Evolutionary conservation across 306 rosid species (phyloP).

Genomic region (Acacia melanoxylon): DNA sequence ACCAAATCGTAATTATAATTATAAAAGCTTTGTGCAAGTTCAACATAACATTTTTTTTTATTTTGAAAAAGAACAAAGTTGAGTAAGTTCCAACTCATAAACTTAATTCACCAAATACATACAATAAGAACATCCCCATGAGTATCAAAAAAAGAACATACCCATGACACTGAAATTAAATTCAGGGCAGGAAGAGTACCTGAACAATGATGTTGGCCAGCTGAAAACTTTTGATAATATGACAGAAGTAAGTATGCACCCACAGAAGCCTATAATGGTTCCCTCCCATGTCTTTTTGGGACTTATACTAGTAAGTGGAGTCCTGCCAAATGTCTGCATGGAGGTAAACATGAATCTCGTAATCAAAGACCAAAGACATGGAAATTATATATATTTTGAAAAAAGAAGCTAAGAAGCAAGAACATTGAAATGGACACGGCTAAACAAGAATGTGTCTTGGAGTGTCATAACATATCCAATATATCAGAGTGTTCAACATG

Average conservation of each 20-base stretch:
- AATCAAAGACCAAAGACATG: background rate
- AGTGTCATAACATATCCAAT: background rate
- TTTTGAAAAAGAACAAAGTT: background rate
- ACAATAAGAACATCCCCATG: background rate
- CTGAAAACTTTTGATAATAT: slow-evolving; percentile 62
- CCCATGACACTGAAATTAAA: slow-evolving; percentile 19
- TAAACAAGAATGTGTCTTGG: background rate
- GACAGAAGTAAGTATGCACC: slow-evolving; percentile 79
- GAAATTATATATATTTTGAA: no score
- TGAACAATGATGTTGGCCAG: slow-evolving; percentile 80
- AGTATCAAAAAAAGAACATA: background rate
- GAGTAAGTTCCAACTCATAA: background rate
- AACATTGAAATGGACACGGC: background rate
- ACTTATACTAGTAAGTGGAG: slow-evolving; percentile 85
- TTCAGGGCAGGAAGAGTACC: slow-evolving; percentile 52
- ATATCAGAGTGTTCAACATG: background rate
- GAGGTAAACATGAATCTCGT: slow-evolving; percentile 31
- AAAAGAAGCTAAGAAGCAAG: background rate
- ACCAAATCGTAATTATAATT: background rate
- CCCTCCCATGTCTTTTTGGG: slow-evolving; percentile 99
- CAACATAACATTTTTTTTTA: background rate
- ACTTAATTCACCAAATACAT: background rate
- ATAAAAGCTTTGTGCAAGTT: background rate
- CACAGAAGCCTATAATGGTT: slow-evolving; percentile 85
- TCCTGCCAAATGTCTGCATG: slow-evolving; percentile 87